Evolutionary conservation across 768 basidiomycete species (phyloP).

Genomic region (Strobilomyces echinocephalus): DNA sequence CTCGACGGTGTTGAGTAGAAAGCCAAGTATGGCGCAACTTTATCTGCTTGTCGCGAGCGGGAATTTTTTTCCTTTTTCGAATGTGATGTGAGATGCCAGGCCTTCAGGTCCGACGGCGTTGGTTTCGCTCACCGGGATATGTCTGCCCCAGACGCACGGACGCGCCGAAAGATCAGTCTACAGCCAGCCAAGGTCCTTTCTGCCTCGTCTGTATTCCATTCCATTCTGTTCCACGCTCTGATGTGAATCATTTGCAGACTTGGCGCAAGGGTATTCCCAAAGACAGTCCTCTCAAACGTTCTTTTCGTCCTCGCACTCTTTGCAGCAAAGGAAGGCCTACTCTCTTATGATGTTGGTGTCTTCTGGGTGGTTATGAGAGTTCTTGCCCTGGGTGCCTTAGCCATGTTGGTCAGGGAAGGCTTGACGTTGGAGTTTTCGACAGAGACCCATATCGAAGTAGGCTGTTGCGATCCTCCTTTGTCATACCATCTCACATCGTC

Average conservation of each 20-base stretch:
- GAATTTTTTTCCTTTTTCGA: conserved; percentile 20
- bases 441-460: conserved; percentile 56
- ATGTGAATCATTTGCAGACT: conserved; percentile 37
- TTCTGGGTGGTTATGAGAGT: conserved; percentile 76
- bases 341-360: conserved; percentile 62
- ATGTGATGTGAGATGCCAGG: not conserved
- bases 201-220: conserved; percentile 42
- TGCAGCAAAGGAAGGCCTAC: conserved; percentile 61
- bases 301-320: conserved; percentile 60
- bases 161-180: conserved; percentile 59
- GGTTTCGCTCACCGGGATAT: conserved; percentile 31
- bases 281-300: conserved; percentile 56
- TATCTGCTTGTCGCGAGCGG: conserved; percentile 7
- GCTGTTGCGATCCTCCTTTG: conserved; percentile 18
- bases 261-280: conserved; percentile 48
- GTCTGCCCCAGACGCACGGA: conserved; percentile 65
- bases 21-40: conserved; percentile 2
- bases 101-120: not conserved
- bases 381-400: conserved; percentile 67
- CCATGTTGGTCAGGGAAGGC: conserved; percentile 57
- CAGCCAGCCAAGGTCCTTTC: conserved; percentile 52
- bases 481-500: conserved; percentile 8
- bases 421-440: conserved; percentile 50
- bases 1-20: conserved; percentile 1
- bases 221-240: not conserved